Conservation (phyloP, 2,329 filamentous ascomycete genomes). For the Cryphonectria parasitica region DNA sequence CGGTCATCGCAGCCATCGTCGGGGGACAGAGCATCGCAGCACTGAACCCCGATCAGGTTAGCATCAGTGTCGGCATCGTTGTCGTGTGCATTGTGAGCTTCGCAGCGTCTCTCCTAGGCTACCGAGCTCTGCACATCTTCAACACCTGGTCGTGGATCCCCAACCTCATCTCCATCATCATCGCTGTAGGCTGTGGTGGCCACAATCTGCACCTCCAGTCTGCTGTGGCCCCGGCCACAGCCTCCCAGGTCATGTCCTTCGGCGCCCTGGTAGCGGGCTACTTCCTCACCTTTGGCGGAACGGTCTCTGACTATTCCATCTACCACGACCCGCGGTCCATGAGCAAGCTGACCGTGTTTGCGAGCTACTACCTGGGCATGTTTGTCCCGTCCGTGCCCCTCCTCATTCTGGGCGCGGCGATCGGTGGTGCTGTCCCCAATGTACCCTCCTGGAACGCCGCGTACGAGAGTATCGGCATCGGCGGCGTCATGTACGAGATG, state of each 20-base stretch:
- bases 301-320: conserved; percentile 60
- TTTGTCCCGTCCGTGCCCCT: conserved; percentile 53
- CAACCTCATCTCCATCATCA: conserved; percentile 54
- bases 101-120: conserved; percentile 58
- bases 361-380: conserved; percentile 57
- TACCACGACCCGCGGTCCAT: conserved; percentile 51
- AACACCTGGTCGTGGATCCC: conserved; percentile 62
- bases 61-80: conserved; percentile 60
- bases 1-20: conserved; percentile 59
- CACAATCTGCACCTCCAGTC: conserved; percentile 52
- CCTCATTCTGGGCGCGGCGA: conserved; percentile 53
- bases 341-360: conserved; percentile 44
- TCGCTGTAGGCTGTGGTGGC: conserved; percentile 58
- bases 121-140: conserved; percentile 56
- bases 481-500: conserved; percentile 53
- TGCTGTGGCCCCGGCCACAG: conserved; percentile 42
- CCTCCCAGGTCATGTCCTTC: conserved; percentile 47
- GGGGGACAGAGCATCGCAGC: conserved; percentile 58
- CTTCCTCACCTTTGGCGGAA: conserved; percentile 55
- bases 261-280: conserved; percentile 54
- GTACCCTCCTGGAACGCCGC: conserved; percentile 46
- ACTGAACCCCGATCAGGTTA: conserved; percentile 49
- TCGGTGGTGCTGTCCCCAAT: conserved; percentile 53
- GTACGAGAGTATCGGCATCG: conserved; percentile 47
- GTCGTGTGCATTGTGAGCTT: conserved; percentile 58